Evolutionary conservation across 495 filamentous ascomycete genomes (phyloP), one percentile per base, ranked within the genome.

Genomic region (Neurospora discreta): DNA sequence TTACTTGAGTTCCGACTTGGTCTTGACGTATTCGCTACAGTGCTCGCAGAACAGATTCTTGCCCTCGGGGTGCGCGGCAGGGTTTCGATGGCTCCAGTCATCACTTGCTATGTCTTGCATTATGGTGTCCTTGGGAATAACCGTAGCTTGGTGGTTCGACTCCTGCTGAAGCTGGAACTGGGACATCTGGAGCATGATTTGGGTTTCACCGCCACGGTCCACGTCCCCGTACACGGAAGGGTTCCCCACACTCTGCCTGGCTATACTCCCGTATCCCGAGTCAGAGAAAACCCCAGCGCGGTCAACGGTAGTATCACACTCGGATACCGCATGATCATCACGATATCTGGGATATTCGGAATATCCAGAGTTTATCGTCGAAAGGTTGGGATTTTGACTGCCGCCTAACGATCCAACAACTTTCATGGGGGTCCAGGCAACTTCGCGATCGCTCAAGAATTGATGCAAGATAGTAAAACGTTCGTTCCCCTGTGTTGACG

Each of bases 181-280:
- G 2, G 72, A 69, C 18, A 83, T 72, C 20, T 75, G 73, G n/a
- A 72, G 76, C 43, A 81, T 74, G 23, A 83, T 84, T 69, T 80
- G 82, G 8, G 79, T 78, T 26, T 85, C 83, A 9, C 69, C 74
- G 69, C 73, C 80, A 26, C 77, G 75, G 40, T 82, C 81, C 20
- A 76, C 70, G 23, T 83, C 81, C 26, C 80, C 82, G 71, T 79
- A 82, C 9, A 86, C 80, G 0, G 88, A 90, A 10, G 79, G 81
- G 13, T 85, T 84, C 0, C 83, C 81, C 67, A 82, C 76, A 70
- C 81, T 83, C 18, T 77, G 78, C 30, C 77, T 79, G 23, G 75
- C 71, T 68, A 78, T 77, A 70, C 86, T 90, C 11, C 83, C 87
- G 77, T 92, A 92, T 16, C 87, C 90, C 8, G 90, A 92, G 75